Evolutionary conservation across 106 monocot genomes (phyloP), one percentile per base, ranked within the genome.

Genomic region (Dendrobium officinale): DNA sequence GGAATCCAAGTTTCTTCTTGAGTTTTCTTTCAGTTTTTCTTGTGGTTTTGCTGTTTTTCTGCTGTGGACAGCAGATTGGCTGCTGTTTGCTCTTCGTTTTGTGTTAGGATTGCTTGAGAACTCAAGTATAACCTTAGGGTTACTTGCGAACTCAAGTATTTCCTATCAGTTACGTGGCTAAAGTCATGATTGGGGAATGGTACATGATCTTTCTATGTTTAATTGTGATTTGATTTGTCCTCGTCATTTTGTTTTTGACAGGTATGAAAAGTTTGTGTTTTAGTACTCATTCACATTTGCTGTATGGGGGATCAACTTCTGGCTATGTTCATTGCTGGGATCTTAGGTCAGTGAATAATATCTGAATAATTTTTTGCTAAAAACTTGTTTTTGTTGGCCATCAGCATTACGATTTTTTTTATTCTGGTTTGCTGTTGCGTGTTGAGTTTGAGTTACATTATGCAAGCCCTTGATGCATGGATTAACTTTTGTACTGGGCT

Each of bases 301-400:
- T 98, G 15, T 98, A 91, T 92, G 94, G 92, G 54, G 97, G 97
- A 80, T 98, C 97, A 79, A 89, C 94, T 75, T 72, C 94, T 81
- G 97, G 97, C 68, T 89, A 94, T 88, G 89, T 86, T 82, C 97
- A 98, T 82, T 98, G 97, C 73, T 98, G 97, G 97, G 97, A 98
- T 78, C 78, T 98, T 22, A 78, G 97, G 97, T 97, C 42, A 88
- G 88, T 81, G 73, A 51, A 45, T 51, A 48, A 27, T 27, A 8
- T 37, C 70, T 70, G 70, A 70, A 37, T 70, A 70, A 26, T 29
- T 75, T 44, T 75, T 13, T 44, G n/a, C 6, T 9, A 29, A 11
- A 45, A 43, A 45, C 42, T 22, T 45, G n/a, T 75, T 9, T 75
- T 75, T 16, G 26, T 7, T 73, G 40, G 4, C 15, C 18, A 16